Evolutionary conservation across 768 basidiomycete species (phyloP).

Genomic region (Boletus sensibilis): DNA sequence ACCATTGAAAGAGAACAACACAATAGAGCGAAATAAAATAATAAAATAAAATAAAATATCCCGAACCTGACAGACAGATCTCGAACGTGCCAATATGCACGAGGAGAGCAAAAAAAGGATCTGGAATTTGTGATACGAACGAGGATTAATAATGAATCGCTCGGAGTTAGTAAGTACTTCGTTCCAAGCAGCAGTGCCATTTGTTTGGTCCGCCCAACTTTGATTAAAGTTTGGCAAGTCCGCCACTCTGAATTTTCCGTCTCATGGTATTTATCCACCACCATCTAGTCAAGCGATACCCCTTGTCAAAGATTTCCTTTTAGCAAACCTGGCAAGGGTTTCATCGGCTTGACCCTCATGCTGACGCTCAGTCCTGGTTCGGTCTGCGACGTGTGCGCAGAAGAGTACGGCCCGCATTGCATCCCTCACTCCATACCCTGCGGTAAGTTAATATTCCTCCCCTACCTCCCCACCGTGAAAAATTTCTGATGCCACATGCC

Average conservation of each 20-base stretch:
- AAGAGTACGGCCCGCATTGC: constrained; percentile 75
- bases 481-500: constrained; percentile 22
- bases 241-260: constrained; percentile 33
- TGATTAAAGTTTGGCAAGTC: constrained; percentile 30
- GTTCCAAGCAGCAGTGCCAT: constrained; percentile 26
- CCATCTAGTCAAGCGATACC: constrained; percentile 43
- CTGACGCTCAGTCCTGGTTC: constrained; percentile 81
- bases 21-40: background rate
- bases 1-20: background rate
- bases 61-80: constrained; percentile 1
- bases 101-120: background rate
- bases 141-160: constrained; percentile 2
- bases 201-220: constrained; percentile 33
- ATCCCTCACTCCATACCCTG: constrained; percentile 80
- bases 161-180: constrained; percentile 13
- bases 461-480: constrained; percentile 13
- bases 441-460: constrained; percentile 45
- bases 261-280: constrained; percentile 50
- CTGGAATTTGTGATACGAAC: constrained; percentile 9
- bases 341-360: constrained; percentile 52
- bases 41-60: background rate
- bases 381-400: constrained; percentile 87
- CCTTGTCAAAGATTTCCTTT: constrained; percentile 42
- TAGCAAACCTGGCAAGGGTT: constrained; percentile 40
- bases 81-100: constrained; percentile 9